phyloP scores from a whole-genome alignment of 2,329 filamentous ascomycete species.

The Gyromitra esculenta region DNA sequence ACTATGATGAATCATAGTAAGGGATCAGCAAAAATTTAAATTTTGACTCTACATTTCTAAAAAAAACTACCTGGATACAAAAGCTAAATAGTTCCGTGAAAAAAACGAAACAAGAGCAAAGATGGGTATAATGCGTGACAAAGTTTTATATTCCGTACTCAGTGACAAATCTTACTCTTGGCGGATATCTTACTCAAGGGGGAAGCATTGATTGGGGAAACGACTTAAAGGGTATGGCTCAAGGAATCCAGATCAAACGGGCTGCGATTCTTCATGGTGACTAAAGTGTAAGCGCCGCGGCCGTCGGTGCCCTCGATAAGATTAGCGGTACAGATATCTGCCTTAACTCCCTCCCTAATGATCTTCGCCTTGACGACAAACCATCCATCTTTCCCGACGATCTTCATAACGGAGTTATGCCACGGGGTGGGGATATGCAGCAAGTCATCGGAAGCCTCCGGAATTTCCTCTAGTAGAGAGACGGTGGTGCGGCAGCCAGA shows the following conservation, averaged over 20 bases:
- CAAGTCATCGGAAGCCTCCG: slow-evolving; percentile 57
- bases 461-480: slow-evolving; percentile 59
- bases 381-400: slow-evolving; percentile 1
- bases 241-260: not conserved
- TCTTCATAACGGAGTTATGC: slow-evolving; percentile 62
- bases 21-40: not conserved
- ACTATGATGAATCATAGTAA: not conserved
- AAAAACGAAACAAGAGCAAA: not conserved
- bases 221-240: not conserved
- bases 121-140: not conserved
- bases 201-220: not conserved
- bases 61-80: not conserved
- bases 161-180: not conserved
- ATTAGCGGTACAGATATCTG: not conserved
- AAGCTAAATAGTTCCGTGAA: no score
- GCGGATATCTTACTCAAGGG: not conserved
- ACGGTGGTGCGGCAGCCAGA: slow-evolving; percentile 57
- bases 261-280: not conserved
- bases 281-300: not conserved
- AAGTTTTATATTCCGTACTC: not conserved
- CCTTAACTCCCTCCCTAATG: slow-evolving; percentile 6
- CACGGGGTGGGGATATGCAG: slow-evolving; percentile 62
- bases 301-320: slow-evolving; percentile 1
- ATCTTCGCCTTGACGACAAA: slow-evolving; percentile 11
- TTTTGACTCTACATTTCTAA: not conserved